Evolutionary conservation across 1,139 yeast species (phyloP).

Genomic region (Yamadazyma buinensis): DNA sequence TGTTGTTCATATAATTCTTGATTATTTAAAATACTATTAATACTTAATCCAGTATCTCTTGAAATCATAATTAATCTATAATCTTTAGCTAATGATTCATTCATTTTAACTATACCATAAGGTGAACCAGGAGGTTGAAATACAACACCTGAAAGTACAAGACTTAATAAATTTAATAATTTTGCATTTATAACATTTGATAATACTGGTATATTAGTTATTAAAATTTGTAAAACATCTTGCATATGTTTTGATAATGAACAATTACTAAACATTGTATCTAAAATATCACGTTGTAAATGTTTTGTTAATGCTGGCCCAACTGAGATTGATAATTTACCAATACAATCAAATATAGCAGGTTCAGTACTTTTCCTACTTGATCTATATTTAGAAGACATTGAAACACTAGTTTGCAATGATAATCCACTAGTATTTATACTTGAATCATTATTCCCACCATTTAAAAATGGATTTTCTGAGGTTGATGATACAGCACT

Average conservation of each 20-base stretch:
- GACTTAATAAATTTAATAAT: slow-evolving; percentile 67
- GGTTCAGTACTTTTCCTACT: slow-evolving; percentile 74
- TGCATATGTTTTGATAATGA: slow-evolving; percentile 80
- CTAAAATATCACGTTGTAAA: slow-evolving; percentile 76
- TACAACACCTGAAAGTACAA: slow-evolving; percentile 76
- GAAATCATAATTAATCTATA: slow-evolving; percentile 72
- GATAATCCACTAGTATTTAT: slow-evolving; percentile 16
- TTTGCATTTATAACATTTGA: slow-evolving; percentile 70
- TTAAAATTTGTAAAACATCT: slow-evolving; percentile 65
- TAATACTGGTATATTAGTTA: slow-evolving; percentile 74
- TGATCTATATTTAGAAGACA: slow-evolving; percentile 54
- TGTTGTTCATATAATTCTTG: slow-evolving; percentile 38
- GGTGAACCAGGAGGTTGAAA: slow-evolving; percentile 92
- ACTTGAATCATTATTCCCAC: slow-evolving; percentile 8
- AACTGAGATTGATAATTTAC: slow-evolving; percentile 81
- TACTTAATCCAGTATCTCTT: slow-evolving; percentile 54
- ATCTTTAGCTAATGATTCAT: slow-evolving; percentile 64
- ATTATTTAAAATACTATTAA: slow-evolving; percentile 34
- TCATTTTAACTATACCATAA: slow-evolving; percentile 59
- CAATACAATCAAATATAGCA: slow-evolving; percentile 85
- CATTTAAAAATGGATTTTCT: slow-evolving; percentile 13
- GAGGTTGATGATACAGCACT: slow-evolving; percentile 34
- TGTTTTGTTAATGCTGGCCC: slow-evolving; percentile 96
- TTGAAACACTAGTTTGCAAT: slow-evolving; percentile 26
- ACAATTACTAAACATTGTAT: slow-evolving; percentile 70